Evolutionary conservation across 352 stramenopile species (phyloP).

Genomic region (Phytophthora colocasiae): DNA sequence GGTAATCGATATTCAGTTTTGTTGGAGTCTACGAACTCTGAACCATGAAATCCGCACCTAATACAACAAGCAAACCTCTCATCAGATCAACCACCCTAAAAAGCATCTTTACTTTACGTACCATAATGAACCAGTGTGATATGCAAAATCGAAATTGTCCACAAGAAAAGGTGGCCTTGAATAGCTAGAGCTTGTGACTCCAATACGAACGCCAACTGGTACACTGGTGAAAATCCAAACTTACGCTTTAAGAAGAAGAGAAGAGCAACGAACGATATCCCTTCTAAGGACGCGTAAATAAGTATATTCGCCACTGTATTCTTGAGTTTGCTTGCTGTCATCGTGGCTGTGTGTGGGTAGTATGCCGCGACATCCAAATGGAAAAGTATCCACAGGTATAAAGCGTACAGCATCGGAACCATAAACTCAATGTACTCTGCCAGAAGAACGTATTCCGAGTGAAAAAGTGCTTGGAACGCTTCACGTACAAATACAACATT

Average conservation of each 20-base stretch:
- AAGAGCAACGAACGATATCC: conserved; percentile 6
- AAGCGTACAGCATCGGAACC: conserved; percentile 30
- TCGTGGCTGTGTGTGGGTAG: conserved; percentile 22
- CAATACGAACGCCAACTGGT: conserved; percentile 45
- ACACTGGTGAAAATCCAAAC: conserved; percentile 31
- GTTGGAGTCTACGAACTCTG: not conserved
- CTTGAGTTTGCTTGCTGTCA: conserved; percentile 2
- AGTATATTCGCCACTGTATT: conserved; percentile 9
- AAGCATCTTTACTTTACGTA: not conserved
- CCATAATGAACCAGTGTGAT: conserved; percentile 35
- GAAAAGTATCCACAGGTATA: conserved; percentile 24
- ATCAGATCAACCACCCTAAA: not conserved
- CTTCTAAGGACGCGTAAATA: conserved; percentile 21
- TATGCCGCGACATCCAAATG: conserved; percentile 15
- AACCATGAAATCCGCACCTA: conserved; percentile 4
- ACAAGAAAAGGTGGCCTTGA: conserved; percentile 35
- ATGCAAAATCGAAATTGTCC: conserved; percentile 32
- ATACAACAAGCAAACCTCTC: not conserved
- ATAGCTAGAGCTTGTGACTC: conserved; percentile 29
- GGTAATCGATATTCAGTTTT: no score
- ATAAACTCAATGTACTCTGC: conserved; percentile 39
- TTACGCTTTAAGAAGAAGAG: conserved; percentile 12
- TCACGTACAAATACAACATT: conserved; percentile 1
- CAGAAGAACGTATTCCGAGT: conserved; percentile 31
- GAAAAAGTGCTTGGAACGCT: conserved; percentile 26